These are phyloP conservation scores for Drechslerella coelobrocha DNA, from an alignment of 2,329 filamentous ascomycete genomes.

Conservation along the genomic window DNA sequence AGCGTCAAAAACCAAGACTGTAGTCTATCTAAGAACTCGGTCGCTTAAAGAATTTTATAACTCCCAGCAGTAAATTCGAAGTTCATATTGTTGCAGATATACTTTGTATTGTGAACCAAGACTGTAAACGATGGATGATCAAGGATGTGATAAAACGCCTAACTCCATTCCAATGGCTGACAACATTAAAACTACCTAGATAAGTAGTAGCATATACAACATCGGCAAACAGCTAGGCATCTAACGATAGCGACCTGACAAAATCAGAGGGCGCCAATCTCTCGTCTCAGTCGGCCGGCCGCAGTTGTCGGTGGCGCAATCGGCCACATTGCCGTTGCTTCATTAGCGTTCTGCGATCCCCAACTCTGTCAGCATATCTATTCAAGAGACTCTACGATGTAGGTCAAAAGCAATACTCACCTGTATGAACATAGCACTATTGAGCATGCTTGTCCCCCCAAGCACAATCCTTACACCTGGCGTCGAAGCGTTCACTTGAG, in stretches of 20 bases:
- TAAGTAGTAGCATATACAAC: too few relatives aligned
- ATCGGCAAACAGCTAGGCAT: too few relatives aligned
- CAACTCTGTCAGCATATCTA: conserved; percentile 3
- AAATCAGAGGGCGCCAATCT: conserved; percentile 34
- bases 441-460: conserved; percentile 86
- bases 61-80: too few relatives aligned
- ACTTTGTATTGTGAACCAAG: too few relatives aligned
- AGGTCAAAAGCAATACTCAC: conserved; percentile 31
- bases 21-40: too few relatives aligned
- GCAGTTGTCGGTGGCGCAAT: conserved; percentile 38
- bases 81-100: too few relatives aligned
- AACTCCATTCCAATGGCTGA: too few relatives aligned
- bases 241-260: neutral
- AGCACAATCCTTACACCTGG: conserved; percentile 88
- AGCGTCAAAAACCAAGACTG: too few relatives aligned
- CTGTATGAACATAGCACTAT: conserved; percentile 84
- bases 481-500: conserved; percentile 89
- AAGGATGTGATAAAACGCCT: too few relatives aligned
- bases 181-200: too few relatives aligned
- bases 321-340: conserved; percentile 46
- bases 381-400: neutral
- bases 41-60: too few relatives aligned
- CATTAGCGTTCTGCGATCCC: conserved; percentile 30
- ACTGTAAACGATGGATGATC: too few relatives aligned
- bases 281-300: conserved; percentile 25